Conservation (phyloP, 768 basidiomycete genomes). For the Boletus barrowsii region DNA sequence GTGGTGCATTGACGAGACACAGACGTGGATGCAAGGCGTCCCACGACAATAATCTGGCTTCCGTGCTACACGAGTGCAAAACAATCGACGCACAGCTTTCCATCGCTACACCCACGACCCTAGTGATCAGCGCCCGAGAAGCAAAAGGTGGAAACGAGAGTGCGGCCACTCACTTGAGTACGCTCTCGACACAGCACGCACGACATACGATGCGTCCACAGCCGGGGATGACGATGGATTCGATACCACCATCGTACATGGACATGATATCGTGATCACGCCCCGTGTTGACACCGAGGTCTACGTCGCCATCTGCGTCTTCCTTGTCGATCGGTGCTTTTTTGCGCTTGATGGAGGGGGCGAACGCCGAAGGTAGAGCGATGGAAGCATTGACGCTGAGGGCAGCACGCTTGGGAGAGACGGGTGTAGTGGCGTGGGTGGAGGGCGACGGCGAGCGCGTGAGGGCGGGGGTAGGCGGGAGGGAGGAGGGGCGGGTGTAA, state of each 20-base stretch:
- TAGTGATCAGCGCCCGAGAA: constrained; percentile 8
- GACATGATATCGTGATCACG: constrained; percentile 3
- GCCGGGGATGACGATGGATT: constrained; percentile 23
- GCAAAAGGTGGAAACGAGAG: background rate
- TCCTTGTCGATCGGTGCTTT: constrained; percentile 26
- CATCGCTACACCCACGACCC: constrained; percentile 18
- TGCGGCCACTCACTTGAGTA: constrained; percentile 30
- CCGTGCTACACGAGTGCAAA: constrained; percentile 23
- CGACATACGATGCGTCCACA: constrained; percentile 37
- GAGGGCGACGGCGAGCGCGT: constrained; percentile 33
- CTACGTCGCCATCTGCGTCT: constrained; percentile 9
- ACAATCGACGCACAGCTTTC: constrained; percentile 31
- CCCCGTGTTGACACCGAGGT: background rate
- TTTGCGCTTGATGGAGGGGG: constrained; percentile 24
- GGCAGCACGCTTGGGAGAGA: constrained; percentile 29
- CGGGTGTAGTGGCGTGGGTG: constrained; percentile 6
- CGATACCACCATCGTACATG: background rate
- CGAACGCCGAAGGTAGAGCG: background rate
- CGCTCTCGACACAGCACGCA: constrained; percentile 36
- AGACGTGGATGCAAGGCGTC: background rate
- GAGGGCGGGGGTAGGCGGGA: constrained; percentile 37
- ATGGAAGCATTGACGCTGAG: constrained; percentile 18
- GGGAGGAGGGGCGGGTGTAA: constrained; percentile 28
- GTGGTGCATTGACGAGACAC: background rate
- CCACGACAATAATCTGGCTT: no score